These are phyloP conservation scores for Pseudoneurospora amorphoporcata DNA, from an alignment of 495 filamentous ascomycete species.

Conservation along the genomic window DNA sequence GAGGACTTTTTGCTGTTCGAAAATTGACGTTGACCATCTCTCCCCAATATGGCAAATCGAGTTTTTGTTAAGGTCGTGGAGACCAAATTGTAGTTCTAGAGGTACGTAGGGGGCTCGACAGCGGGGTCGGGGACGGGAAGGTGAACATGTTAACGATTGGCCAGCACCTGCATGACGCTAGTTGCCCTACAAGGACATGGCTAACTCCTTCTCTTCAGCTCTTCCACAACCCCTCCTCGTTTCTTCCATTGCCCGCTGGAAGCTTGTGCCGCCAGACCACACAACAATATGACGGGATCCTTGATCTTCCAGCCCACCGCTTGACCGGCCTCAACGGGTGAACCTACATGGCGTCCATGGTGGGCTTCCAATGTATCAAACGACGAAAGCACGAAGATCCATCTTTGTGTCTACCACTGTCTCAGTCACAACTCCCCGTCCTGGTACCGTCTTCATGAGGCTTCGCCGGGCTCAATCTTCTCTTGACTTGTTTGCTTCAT, in stretches of 20 bases:
- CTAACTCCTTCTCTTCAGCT: not conserved
- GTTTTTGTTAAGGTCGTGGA: not conserved
- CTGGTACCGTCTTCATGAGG: not conserved
- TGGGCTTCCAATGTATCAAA: not conserved
- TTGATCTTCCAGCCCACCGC: not conserved
- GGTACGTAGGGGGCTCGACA: not conserved
- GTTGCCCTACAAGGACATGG: not conserved
- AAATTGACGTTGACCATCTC: not conserved
- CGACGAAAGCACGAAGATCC: not conserved
- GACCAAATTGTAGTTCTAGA: not conserved
- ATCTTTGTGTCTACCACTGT: not conserved
- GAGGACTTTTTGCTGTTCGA: not conserved
- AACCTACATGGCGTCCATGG: not conserved
- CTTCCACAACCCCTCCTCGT: not conserved
- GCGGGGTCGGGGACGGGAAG: not conserved
- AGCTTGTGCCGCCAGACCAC: not conserved
- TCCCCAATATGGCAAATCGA: not conserved
- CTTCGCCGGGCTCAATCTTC: not conserved
- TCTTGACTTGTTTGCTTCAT: not conserved
- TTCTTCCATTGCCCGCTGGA: too few species aligned
- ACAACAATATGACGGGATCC: not conserved
- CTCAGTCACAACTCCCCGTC: not conserved
- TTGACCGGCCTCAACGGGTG: not conserved
- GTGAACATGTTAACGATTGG: not conserved
- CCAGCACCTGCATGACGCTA: not conserved